phyloP scores from a whole-genome alignment of 2,329 filamentous ascomycete species.

The Emydomyces testavorans region DNA sequence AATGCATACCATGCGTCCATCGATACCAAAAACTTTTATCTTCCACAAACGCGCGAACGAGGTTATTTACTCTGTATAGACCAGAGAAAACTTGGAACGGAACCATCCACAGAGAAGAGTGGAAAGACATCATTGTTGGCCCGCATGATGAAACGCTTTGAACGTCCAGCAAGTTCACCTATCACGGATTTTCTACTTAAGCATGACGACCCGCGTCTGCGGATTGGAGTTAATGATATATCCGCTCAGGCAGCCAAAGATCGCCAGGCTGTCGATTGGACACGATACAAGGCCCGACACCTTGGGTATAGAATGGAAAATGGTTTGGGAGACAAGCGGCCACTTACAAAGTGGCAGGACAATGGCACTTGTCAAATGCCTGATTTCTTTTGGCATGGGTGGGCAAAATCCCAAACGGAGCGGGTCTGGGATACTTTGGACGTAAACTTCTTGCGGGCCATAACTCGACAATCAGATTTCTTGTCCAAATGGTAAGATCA shows the following conservation, averaged over 20 bases:
- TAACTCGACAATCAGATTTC: slow-evolving; percentile 44
- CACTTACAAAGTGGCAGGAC: slow-evolving; percentile 50
- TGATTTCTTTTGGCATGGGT: slow-evolving; percentile 45
- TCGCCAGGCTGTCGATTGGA: slow-evolving; percentile 24
- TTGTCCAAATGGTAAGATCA: slow-evolving; percentile 42
- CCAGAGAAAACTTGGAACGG: slow-evolving; percentile 20
- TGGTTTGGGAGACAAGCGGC: slow-evolving; percentile 44
- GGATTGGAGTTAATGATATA: slow-evolving; percentile 41
- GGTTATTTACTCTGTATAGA: slow-evolving; percentile 51
- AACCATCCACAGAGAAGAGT: slow-evolving; percentile 21
- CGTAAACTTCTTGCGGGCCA: slow-evolving; percentile 45
- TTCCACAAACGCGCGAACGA: slow-evolving; percentile 57
- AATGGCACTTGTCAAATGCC: slow-evolving; percentile 43
- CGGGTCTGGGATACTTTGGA: slow-evolving; percentile 58
- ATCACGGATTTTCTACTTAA: slow-evolving; percentile 51
- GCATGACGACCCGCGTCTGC: slow-evolving; percentile 44
- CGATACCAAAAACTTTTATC: slow-evolving; percentile 60
- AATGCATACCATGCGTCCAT: slow-evolving; percentile 39
- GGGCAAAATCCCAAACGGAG: slow-evolving; percentile 42
- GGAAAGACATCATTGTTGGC: slow-evolving; percentile 33
- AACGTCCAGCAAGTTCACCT: slow-evolving; percentile 50
- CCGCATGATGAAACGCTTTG: slow-evolving; percentile 36
- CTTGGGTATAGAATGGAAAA: slow-evolving; percentile 41
- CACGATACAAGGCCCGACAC: slow-evolving; percentile 49
- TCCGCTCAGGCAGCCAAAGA: slow-evolving; percentile 23